phyloP scores from a whole-genome alignment of 352 stramenopile species.

The Pythium guiyangense region DNA sequence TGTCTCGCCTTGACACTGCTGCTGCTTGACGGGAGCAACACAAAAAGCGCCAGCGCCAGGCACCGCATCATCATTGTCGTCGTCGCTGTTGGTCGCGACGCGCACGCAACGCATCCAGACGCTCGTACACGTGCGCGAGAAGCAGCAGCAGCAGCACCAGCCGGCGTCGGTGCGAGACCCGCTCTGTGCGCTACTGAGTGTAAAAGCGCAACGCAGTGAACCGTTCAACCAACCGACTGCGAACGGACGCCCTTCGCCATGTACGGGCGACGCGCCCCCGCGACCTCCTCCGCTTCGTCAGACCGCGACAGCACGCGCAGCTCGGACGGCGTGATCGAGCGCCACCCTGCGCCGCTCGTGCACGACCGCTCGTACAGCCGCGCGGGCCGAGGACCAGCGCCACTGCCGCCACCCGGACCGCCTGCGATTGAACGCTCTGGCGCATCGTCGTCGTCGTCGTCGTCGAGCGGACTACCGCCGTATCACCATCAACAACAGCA shows the following conservation, averaged over 20 bases:
- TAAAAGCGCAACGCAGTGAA: not conserved
- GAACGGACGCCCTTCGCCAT: not conserved
- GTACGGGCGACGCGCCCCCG: not conserved
- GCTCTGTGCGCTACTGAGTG: too few relatives aligned
- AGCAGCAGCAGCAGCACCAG: too few relatives aligned
- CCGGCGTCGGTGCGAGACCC: too few relatives aligned
- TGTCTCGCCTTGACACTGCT: too few relatives aligned
- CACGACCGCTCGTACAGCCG: conserved; percentile 3
- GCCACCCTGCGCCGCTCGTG: conserved; percentile 6
- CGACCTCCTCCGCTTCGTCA: not conserved
- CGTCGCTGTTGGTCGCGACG: too few relatives aligned
- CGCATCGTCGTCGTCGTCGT: conserved; percentile 6
- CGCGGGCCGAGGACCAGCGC: conserved; percentile 7
- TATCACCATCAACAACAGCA: not conserved
- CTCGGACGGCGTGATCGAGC: conserved; percentile 18
- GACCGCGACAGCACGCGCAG: conserved; percentile 12
- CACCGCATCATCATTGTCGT: too few relatives aligned
- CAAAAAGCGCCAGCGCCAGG: too few relatives aligned
- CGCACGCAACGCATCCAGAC: too few relatives aligned
- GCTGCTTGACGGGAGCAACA: too few relatives aligned
- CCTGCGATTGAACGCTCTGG: conserved; percentile 1
- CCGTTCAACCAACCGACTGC: not conserved
- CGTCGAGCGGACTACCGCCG: not conserved
- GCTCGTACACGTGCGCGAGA: too few relatives aligned
- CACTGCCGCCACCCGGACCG: conserved; percentile 2